Base-by-base conservation (phyloP, 2,329 filamentous ascomycete genomes). In the Botrytis squamosa region DNA sequence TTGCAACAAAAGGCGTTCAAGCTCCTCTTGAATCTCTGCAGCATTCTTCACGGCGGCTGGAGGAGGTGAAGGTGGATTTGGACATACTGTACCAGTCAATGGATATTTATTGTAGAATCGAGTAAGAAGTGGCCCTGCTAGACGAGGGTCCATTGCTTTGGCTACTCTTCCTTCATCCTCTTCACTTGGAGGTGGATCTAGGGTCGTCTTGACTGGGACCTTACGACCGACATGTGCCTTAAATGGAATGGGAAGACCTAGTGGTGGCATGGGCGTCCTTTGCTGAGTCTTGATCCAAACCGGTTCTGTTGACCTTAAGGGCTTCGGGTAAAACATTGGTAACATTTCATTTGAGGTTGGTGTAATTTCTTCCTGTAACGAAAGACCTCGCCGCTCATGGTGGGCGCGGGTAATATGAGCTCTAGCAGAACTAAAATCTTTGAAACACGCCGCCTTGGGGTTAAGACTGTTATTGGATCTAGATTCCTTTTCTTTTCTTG, bases 81-180 rank as follows among this genome's bases (percentile, higher is more conserved):
- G 33, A n/a, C 75, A 75, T 18, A 63, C 42, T 40, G 74, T 77
- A 65, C 81, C 81, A 42, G 81, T 82, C 70, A 78, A 71, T 49
- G 81, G 81, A 75, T 80, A 81, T 46, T 79, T 81, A 42, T 74
- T 75, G 5, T 66, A 75, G 59, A 81, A 81, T 10, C 75, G 74
- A 33, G 77, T 73, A 55, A 81, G 65, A 44, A 80, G 66, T 33
- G 72, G 75, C 36, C 75, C 63, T n/a, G 75, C 76, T 77, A 78
- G 77, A n/a, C 66, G 71, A 36, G 70, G 67, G 55, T 78, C 73
- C 65, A 80, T 74, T 7, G 72, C 72, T 33, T 76, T 68, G 10
- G 79, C 78, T 36, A 72, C 74, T 60, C 79, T 76, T 16, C 79
- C 77, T 25, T 72, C 49, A 46, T 75, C 78, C 38, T 75, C 70